Base-by-base conservation (phyloP, 805 yeast genomes). In the Debaryomyces tyrocola region DNA sequence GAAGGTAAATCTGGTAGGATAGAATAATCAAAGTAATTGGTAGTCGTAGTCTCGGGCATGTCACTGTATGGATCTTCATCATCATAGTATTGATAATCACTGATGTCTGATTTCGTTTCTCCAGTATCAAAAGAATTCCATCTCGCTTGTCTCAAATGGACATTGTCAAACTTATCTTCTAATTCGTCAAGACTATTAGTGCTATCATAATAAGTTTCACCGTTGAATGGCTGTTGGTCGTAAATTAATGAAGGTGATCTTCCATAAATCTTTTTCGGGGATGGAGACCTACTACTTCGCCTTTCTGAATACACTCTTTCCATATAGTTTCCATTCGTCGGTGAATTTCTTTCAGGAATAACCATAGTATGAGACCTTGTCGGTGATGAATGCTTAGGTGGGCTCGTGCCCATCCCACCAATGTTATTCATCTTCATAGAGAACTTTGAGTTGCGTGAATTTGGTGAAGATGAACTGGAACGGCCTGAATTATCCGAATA, bases 1-100 rank as follows among this genome's bases (percentile, higher is more conserved):
- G 52, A 37, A 9, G 58, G 74, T 6, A 69, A 53, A 27, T 69
- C 72, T 0, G 74, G 75, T 15, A 69, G 50, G 7, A 56, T 58
- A 1, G 70, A 62, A 45, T 65, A 69, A 51, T 69, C 73, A 52
- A 69, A 69, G 43, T 62, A 53, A 15, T 46, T 53, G 18, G 58
- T 47, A 6, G 44, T 56, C 2, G 66, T 65, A 4, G 69, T 58
- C 38, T 59, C 50, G 9, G 29, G 28, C 17, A 20, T 20, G 17
- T 37, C 40, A n/a, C 18, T 18, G 34, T n/a, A 31, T 20, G 33
- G 28, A 9, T 35, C 20, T 11, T 34, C 45, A 12, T 48, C 48
- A 8, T 41, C 48, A 20, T 36, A 44, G 3, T 37, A 20, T 14
- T 40, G 37, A n/a, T 21, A 14, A 14, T 40, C 50, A 29, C 43